Base-by-base conservation (phyloP, 768 basidiomycete genomes). In the Phlebiopsis flavidoalba region DNA sequence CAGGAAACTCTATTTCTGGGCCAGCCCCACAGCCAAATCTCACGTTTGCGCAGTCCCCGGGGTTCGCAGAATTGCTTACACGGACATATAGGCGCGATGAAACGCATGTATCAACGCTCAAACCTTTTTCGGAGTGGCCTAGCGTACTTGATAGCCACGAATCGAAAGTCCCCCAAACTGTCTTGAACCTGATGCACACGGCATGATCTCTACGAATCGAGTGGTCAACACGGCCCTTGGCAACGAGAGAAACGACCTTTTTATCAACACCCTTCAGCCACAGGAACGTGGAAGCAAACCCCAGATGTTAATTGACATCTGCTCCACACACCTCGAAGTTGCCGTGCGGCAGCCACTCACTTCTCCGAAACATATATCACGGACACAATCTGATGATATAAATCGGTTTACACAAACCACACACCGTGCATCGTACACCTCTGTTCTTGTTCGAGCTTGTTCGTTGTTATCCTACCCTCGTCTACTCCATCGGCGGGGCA, bases 401-500 rank as follows among this genome's bases (percentile, higher is more conserved):
- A 12, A 43, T 43, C 40, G 12, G 17, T 43, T 43, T 43, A 12
- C 17, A 12, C 40, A 43, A 40, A 12, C 40, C 11, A 43, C 40
- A 17, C 17, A 43, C 40, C 40, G 11, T 43, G 10, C 40, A 43
- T 43, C 40, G 17, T 31, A 31, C 26, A 43, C 40, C 40, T 43
- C 40, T 31, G 26, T 31, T 31, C 26, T 31, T 31, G 26, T 31
- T 31, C 26, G 26, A 31, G 26, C 26, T 31, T 31, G 26, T 31
- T 31, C 26, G 26, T 31, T 6, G 26, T n/a, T n/a, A n/a, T 43
- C 12, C 40, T 2, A 43, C 10, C 10, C 40, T 19, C 47, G n/a
- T 53, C 4, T 24, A 54, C 26, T 62, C 59, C 4, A 57, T 50
- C 4, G 67, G 55, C 26, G 67, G 61, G n/a, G 59, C 79, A 19